Evolutionary conservation across 257 asterid species (phyloP).

Genomic region (Rauvolfia tetraphylla): DNA sequence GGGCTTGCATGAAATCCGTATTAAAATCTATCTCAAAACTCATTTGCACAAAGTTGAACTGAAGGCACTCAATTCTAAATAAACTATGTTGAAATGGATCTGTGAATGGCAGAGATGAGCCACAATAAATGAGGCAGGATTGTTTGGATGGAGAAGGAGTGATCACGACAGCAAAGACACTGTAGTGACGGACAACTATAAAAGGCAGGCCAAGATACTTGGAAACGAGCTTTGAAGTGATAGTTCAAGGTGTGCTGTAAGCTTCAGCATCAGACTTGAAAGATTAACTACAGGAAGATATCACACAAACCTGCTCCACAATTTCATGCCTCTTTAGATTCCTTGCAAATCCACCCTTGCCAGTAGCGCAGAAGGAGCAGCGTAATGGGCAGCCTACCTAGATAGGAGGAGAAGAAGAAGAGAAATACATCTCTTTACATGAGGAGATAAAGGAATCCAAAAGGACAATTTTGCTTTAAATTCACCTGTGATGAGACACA

Average conservation of each 20-base stretch:
- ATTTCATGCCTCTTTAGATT: conserved; percentile 92
- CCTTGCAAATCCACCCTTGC: conserved; percentile 93
- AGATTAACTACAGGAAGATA: conserved; percentile 8
- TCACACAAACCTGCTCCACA: conserved; percentile 70
- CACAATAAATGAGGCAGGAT: background rate
- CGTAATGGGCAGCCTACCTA: conserved; percentile 96
- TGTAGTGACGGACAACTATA: background rate
- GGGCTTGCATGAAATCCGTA: background rate
- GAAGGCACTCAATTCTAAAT: background rate
- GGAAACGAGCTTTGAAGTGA: background rate
- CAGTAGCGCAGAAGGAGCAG: conserved; percentile 96
- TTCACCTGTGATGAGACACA: conserved; percentile 95
- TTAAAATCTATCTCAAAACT: background rate
- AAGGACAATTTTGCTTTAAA: background rate
- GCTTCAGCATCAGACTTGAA: background rate
- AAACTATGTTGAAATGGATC: background rate
- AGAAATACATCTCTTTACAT: background rate
- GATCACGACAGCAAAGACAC: background rate
- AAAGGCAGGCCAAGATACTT: background rate
- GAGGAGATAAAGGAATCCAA: background rate
- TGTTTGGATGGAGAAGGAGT: background rate
- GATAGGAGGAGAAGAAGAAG: conserved; percentile 20
- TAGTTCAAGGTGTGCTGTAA: background rate
- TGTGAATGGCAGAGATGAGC: background rate
- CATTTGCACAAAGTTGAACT: background rate